Evolutionary conservation across 176 grass and related monocot species (phyloP).

Genomic region (Tuctoria greenei): DNA sequence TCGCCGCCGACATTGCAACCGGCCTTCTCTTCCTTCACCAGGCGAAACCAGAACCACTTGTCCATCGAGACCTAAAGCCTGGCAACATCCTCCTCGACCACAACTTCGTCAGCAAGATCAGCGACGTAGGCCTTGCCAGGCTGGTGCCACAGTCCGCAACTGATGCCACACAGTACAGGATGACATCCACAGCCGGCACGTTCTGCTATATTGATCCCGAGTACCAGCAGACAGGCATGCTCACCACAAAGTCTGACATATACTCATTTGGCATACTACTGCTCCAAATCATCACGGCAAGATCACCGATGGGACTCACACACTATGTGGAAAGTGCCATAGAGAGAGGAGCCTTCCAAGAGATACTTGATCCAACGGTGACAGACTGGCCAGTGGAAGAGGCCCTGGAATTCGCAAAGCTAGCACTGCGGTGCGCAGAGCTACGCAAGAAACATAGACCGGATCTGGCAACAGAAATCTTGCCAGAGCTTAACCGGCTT

Average conservation of each 20-base stretch:
- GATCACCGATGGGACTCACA: constrained; percentile 71
- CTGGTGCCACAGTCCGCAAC: constrained; percentile 70
- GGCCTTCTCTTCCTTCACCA: constrained; percentile 88
- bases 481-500: constrained; percentile 69
- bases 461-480: constrained; percentile 58
- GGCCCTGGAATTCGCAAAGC: constrained; percentile 50
- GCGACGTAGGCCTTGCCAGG: constrained; percentile 79
- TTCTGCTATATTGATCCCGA: constrained; percentile 96
- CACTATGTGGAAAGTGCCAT: constrained; percentile 68
- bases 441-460: constrained; percentile 78
- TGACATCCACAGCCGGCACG: constrained; percentile 80
- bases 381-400: constrained; percentile 77
- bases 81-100: constrained; percentile 93
- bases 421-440: constrained; percentile 70
- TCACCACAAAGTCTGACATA: constrained; percentile 77
- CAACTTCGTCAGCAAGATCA: constrained; percentile 90
- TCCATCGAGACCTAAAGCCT: constrained; percentile 91
- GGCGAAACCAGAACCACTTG: constrained; percentile 77
- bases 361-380: constrained; percentile 67
- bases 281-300: constrained; percentile 87
- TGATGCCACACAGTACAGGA: constrained; percentile 74
- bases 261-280: constrained; percentile 85
- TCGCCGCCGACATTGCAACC: constrained; percentile 75
- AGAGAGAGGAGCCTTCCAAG: constrained; percentile 60
- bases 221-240: constrained; percentile 94